Percentiles rank a stretch among this genome's conserved stretches.
Conservation (phyloP, 2,329 filamentous ascomycete genomes). For the Chrysoporthe deuterocubensis region DNA sequence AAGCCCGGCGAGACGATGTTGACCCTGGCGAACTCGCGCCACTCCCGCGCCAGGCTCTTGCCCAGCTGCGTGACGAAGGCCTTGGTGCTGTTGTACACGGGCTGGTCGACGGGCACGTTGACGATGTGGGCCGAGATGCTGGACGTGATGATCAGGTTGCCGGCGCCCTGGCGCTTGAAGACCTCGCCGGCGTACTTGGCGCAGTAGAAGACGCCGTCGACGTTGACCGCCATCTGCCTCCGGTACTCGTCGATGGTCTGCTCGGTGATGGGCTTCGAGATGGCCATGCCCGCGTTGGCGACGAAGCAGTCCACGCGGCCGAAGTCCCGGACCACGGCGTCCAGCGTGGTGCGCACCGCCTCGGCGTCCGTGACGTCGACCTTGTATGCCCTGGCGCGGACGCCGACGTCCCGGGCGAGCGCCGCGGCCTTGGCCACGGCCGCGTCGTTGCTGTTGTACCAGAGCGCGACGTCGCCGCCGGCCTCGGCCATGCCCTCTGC, state of each 20-base stretch:
- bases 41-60: slow-evolving; percentile 59
- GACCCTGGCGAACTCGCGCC: slow-evolving; percentile 27
- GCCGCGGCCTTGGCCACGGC: slow-evolving; percentile 39
- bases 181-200: slow-evolving; percentile 49
- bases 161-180: slow-evolving; percentile 48
- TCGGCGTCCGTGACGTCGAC: slow-evolving; percentile 49
- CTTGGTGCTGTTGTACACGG: slow-evolving; percentile 61
- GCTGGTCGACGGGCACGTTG: slow-evolving; percentile 56
- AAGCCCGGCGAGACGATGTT: slow-evolving; percentile 38
- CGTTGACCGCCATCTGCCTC: slow-evolving; percentile 57
- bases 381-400: slow-evolving; percentile 47
- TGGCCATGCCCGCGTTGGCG: slow-evolving; percentile 53
- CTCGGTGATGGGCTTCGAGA: slow-evolving; percentile 59
- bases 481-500: slow-evolving; percentile 52
- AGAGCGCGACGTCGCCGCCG: slow-evolving; percentile 45
- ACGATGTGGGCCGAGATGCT: slow-evolving; percentile 55
- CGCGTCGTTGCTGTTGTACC: slow-evolving; percentile 39
- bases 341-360: slow-evolving; percentile 40
- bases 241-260: slow-evolving; percentile 55
- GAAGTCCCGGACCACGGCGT: slow-evolving; percentile 43
- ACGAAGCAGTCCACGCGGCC: slow-evolving; percentile 48
- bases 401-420: slow-evolving; percentile 44
- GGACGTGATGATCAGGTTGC: slow-evolving; percentile 57
- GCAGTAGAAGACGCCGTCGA: slow-evolving; percentile 52
- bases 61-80: slow-evolving; percentile 60